Evolutionary conservation across 768 basidiomycete genomes (phyloP), one percentile per base, ranked within the genome.

Genomic region (Myochromella boudieri): DNA sequence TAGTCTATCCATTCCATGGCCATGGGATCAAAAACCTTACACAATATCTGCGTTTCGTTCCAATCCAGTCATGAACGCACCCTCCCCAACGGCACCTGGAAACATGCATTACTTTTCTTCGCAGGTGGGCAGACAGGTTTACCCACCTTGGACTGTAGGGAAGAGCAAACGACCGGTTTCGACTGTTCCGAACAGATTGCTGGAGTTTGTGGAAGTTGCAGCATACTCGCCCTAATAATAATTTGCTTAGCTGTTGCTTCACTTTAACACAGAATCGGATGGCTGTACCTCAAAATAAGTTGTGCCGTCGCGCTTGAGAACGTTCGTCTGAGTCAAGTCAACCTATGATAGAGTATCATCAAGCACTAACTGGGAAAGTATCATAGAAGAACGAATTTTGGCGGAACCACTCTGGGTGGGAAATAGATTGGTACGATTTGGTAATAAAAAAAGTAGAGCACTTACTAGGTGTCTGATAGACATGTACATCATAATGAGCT

Each of bases 1-100:
- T 18, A 9, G 15, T 31, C 21, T 18, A 14, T 29, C 28, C 8
- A 14, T n/a, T n/a, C n/a, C n/a, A n/a, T n/a, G n/a, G n/a, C n/a
- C n/a, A n/a, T n/a, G n/a, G n/a, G n/a, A n/a, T n/a, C n/a, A n/a
- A 29, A 29, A 8, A 14, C 8, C 51, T 14, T 54, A 84, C 26
- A 64, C 60, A 39, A 68, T 68, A 49, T 68, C 65, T 3, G 56
- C 52, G 39, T 68, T 68, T 18, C 68, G 48, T 58, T 84, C 82
- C 6, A 82, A 51, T 9, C 82, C 81, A 1, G 77, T 83, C 81
- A 82, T 82, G 55, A 76, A 84, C 1, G 77, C 78, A 2, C 80
- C 82, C 57, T 84, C 82, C 18, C 71, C 77, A 1, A 69, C 55
- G n/a, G 78, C 60, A 42, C 75, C 77, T 77, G 27, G 28, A 14